Evolutionary conservation across 139 green algal species (phyloP), one percentile per base, ranked within the genome.

Genomic region (Tetratostichococcus sp.): DNA sequence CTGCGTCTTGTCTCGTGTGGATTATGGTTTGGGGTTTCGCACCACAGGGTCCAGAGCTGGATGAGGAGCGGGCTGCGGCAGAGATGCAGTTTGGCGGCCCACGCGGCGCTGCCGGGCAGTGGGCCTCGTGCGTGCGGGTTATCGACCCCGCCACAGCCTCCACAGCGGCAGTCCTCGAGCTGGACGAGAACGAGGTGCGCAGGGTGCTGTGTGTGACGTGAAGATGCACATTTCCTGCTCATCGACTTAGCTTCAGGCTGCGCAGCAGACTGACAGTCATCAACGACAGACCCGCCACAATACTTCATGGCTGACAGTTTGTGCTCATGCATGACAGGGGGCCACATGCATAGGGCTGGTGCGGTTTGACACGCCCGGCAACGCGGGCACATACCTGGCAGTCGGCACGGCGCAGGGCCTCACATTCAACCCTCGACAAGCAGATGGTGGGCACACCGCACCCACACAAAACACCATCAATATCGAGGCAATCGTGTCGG

Each of bases 51-150:
- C 80, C 86, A n/a, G 90, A 95, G 83, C 83, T 87, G 69, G 83
- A 88, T 35, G 88, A 94, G 62, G 88, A 91, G 75, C 68, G 76
- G n/a, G 85, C 87, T n/a, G 89, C 86, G 28, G 65, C 83, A 69
- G 88, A 91, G 77, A 89, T 94, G 59, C 91, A 94, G 83, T 90
- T 91, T 80, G 95, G 95, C 0, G 78, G 87, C 11, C 88, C 93
- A 4, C 86, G 86, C 43, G 90, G 87, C 26, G 67, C 79, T 34
- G 70, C 79, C 16, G 89, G 89, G 14, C 86, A 93, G 79, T 99
- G 95, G 95, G 92, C 91, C 31, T 93, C 87, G 28, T 98, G 95
- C 84, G 33, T 99, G 25, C 82, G 91, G 11, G 79, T 98, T 0
- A 79, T 99, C 2, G 93, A 97, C 81, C 90, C 91, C 25, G 71